A percentile compares a stretch with the other conserved stretches of the same genome.
Evolutionary conservation across 2,329 filamentous ascomycete genomes (phyloP).

Genomic region (Phyllosticta citrichinensis): DNA sequence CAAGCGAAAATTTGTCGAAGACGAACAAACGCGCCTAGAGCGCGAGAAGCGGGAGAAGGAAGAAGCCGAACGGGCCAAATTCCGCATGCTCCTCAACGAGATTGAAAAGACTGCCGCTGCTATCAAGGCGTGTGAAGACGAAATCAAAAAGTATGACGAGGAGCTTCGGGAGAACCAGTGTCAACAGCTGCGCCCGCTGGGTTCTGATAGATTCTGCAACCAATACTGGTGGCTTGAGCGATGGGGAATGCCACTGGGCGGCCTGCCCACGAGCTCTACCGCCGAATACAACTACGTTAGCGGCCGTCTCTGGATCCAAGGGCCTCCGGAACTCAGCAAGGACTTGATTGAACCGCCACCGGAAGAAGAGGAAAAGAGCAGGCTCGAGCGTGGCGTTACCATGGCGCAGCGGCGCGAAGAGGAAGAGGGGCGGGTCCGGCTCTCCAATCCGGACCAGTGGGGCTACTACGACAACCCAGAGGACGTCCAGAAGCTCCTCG

Average conservation of each 20-base stretch:
- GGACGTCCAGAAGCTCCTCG: conserved; percentile 66
- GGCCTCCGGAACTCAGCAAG: conserved; percentile 79
- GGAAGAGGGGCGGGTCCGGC: conserved; percentile 75
- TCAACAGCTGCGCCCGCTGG: conserved; percentile 76
- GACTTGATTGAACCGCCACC: conserved; percentile 67
- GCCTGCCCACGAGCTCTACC: conserved; percentile 79
- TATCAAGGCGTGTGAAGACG: conserved; percentile 72
- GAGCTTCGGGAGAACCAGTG: conserved; percentile 91
- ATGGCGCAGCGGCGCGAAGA: conserved; percentile 73
- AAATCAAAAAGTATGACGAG: conserved; percentile 78
- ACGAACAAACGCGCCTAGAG: conserved; percentile 45
- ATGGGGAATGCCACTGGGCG: conserved; percentile 93
- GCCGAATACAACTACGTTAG: conserved; percentile 83
- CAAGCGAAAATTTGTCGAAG: conserved; percentile 61
- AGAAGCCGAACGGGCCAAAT: conserved; percentile 53
- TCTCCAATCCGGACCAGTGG: conserved; percentile 74
- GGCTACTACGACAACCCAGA: conserved; percentile 79
- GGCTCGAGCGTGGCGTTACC: conserved; percentile 51
- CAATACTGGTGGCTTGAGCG: conserved; percentile 99
- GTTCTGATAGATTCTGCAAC: conserved; percentile 96
- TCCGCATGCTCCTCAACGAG: conserved; percentile 70
- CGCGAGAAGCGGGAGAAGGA: conserved; percentile 56
- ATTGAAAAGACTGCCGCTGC: conserved; percentile 78
- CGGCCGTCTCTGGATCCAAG: conserved; percentile 92
- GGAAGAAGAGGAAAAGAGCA: conserved; percentile 56